phyloP scores from a whole-genome alignment of 495 filamentous ascomycete species.

The Penicillium canescens region DNA sequence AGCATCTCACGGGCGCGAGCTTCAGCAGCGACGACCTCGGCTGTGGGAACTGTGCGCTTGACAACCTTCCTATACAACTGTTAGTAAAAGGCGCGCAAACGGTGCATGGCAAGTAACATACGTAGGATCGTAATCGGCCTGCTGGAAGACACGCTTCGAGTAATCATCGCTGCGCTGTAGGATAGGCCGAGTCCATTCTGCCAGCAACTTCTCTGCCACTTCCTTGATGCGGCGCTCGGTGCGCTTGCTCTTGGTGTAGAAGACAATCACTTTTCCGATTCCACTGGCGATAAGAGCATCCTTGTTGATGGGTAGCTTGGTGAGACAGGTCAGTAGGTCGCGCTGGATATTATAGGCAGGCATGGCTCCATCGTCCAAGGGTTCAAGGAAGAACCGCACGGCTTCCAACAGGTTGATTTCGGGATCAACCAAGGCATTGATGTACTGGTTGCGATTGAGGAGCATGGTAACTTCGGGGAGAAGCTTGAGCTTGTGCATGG shows the following conservation, averaged over 20 bases:
- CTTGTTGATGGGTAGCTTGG: conserved; percentile 81
- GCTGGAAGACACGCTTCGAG: conserved; percentile 66
- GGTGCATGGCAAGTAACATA: conserved; percentile 30
- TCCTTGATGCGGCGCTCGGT: conserved; percentile 87
- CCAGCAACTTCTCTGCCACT: conserved; percentile 82
- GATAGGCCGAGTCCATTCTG: conserved; percentile 96
- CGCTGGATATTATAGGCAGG: conserved; percentile 97
- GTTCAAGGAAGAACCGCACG: conserved; percentile 96
- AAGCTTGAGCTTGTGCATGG: conserved; percentile 90
- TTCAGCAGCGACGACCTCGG: conserved; percentile 56
- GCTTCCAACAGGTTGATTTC: conserved; percentile 93
- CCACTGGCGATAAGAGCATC: conserved; percentile 86
- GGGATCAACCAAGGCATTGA: conserved; percentile 84
- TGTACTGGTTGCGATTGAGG: conserved; percentile 79
- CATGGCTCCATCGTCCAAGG: conserved; percentile 85
- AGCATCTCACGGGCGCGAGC: conserved; percentile 72
- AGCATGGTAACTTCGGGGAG: conserved; percentile 88
- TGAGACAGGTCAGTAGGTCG: conserved; percentile 81
- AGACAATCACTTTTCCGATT: conserved; percentile 92
- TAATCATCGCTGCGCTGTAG: conserved; percentile 91
- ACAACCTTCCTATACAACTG: conserved; percentile 44
- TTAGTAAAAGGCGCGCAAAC: conserved; percentile 13
- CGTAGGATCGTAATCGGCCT: conserved; percentile 59
- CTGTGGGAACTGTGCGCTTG: conserved; percentile 45
- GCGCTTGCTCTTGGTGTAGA: conserved; percentile 93